phyloP scores from a whole-genome alignment of 1,284 basidiomycete genomes.

The Cryptococcus wingfieldii region DNA sequence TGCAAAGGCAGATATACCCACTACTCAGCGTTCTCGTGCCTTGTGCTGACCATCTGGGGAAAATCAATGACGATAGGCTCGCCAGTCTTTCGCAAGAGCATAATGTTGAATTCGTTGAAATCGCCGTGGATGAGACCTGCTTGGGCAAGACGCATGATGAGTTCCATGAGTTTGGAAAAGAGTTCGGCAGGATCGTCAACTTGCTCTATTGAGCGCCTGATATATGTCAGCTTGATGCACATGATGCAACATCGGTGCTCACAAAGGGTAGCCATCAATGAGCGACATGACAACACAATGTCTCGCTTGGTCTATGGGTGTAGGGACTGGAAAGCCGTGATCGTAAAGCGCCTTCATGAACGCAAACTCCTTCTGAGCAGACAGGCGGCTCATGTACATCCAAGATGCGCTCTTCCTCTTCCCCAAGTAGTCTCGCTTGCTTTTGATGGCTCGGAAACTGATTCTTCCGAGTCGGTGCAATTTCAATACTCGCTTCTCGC shows the following conservation, averaged over 20 bases:
- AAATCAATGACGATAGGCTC: slow-evolving; percentile 96
- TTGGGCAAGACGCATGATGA: slow-evolving; percentile 89
- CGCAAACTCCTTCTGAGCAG: slow-evolving; percentile 94
- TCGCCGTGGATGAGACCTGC: slow-evolving; percentile 96
- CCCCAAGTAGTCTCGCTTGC: slow-evolving; percentile 93
- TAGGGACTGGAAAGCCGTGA: slow-evolving; percentile 88
- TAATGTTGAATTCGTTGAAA: slow-evolving; percentile 99
- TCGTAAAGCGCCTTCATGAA: slow-evolving; percentile 99
- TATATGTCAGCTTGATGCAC: slow-evolving; percentile 3
- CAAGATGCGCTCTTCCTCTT: slow-evolving; percentile 94
- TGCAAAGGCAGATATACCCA: slow-evolving; percentile 49
- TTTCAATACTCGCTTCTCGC: slow-evolving; percentile 83
- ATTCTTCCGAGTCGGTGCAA: slow-evolving; percentile 89
- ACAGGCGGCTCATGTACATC: slow-evolving; percentile 99
- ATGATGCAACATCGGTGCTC: slow-evolving; percentile 36
- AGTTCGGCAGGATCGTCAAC: slow-evolving; percentile 80
- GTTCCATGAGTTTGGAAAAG: slow-evolving; percentile 89
- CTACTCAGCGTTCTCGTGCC: slow-evolving; percentile 96
- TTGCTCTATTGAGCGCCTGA: slow-evolving; percentile 79
- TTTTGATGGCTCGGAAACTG: slow-evolving; percentile 94
- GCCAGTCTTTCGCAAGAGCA: slow-evolving; percentile 74
- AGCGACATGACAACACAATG: slow-evolving; percentile 96
- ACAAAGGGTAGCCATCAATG: slow-evolving; percentile 93
- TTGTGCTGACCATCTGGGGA: slow-evolving; percentile 98
- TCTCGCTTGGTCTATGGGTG: slow-evolving; percentile 87